Evolutionary conservation across 192 early-diverging fungal species (phyloP).

Genomic region (Haplosporangium gracile): DNA sequence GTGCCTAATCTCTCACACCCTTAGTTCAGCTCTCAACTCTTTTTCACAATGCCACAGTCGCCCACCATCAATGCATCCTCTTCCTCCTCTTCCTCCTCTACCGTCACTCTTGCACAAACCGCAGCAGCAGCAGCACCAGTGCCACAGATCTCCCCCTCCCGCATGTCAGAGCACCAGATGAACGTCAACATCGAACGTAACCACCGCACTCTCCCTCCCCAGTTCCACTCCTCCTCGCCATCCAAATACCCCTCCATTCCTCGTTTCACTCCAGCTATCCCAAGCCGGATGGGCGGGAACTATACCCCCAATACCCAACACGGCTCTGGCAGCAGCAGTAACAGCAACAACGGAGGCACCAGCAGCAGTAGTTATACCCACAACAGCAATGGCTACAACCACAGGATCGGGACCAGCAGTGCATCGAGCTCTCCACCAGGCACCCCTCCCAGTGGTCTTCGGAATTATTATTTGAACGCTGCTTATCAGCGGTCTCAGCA

Average conservation of each 20-base stretch:
- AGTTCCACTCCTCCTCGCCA: constrained; percentile 3
- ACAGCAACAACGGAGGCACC: background rate
- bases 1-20: background rate
- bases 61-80: background rate
- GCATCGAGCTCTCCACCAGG: constrained; percentile 54
- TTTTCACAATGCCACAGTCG: background rate
- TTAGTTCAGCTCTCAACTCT: background rate
- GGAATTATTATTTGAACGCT: constrained; percentile 40
- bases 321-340: background rate
- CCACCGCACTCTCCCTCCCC: constrained; percentile 22
- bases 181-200: constrained; percentile 42
- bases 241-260: constrained; percentile 47
- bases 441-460: constrained; percentile 37
- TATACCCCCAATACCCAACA: constrained; percentile 21
- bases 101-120: background rate
- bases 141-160: background rate
- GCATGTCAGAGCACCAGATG: constrained; percentile 11
- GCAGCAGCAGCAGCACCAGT: background rate
- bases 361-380: constrained; percentile 1
- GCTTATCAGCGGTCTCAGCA: constrained; percentile 42
- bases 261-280: constrained; percentile 24
- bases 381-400: background rate
- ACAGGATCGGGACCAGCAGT: constrained; percentile 28
- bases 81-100: background rate
- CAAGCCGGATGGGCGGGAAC: constrained; percentile 35